These are phyloP conservation scores for Cyathus striatus DNA, from an alignment of 768 basidiomycete genomes.

Conservation along the genomic window DNA sequence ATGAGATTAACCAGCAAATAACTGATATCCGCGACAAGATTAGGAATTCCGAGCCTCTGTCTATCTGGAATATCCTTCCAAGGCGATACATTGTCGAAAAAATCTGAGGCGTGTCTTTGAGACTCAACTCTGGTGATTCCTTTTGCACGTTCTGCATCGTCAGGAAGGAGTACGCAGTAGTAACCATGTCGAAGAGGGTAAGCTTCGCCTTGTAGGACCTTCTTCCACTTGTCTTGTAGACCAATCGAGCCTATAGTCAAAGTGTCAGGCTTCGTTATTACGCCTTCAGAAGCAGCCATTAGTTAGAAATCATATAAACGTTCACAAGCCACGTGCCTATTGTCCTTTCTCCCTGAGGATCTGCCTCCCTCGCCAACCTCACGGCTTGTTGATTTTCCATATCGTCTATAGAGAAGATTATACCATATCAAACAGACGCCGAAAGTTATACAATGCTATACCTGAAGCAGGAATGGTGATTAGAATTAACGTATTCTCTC, in stretches of 20 bases:
- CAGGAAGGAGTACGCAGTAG: constrained; percentile 61
- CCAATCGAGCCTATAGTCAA: constrained; percentile 38
- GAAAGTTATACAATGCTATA: no score
- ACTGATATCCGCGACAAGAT: constrained; percentile 49
- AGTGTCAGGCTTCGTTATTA: constrained; percentile 68
- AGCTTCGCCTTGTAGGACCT: constrained; percentile 40
- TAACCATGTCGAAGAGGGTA: constrained; percentile 53
- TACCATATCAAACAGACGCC: background rate
- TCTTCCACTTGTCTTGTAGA: constrained; percentile 39
- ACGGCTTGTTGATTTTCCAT: constrained; percentile 61
- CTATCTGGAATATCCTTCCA: constrained; percentile 47
- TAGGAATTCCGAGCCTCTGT: constrained; percentile 48
- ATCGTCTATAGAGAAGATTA: constrained; percentile 41
- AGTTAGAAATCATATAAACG: no score
- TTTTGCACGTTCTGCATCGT: constrained; percentile 46
- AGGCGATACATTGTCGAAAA: constrained; percentile 42
- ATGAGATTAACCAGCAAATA: constrained; percentile 46
- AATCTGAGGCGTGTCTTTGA: constrained; percentile 30
- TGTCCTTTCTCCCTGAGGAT: constrained; percentile 51
- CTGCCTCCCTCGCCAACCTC: constrained; percentile 44
- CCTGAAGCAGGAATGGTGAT: constrained; percentile 65
- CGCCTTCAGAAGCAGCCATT: no score
- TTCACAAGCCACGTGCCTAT: constrained; percentile 54
- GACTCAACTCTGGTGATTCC: constrained; percentile 28
- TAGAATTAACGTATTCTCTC: constrained; percentile 52